Base-by-base conservation (phyloP, 1,139 yeast species). In the Meyerozyma sp. region DNA sequence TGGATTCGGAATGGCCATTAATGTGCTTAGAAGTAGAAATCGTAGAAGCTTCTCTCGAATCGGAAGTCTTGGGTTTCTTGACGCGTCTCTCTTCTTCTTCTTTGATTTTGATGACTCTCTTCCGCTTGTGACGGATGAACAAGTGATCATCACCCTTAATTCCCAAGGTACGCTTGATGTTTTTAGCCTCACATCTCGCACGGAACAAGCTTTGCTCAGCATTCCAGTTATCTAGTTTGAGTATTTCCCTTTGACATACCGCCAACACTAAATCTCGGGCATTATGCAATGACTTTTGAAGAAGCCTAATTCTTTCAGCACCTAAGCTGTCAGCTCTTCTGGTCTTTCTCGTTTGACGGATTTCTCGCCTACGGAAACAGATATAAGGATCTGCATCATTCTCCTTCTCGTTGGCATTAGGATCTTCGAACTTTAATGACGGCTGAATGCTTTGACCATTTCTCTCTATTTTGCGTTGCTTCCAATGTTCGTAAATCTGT, bases 301-400 rank as follows among this genome's bases (percentile, higher is more conserved):
- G 68, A 48, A 79, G 66, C 35, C 95, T 77, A 42, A 93, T 72
- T 52, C 93, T 80, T 61, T 91, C 97, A 8, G 93, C 86, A 51
- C 95, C 90, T 52, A 89, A 84, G 32, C 87, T 80, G 65, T 94
- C 99, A 0, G 97, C 89, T 52, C 98, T 79, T 62, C 99, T 81
- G 0, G 99, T 94, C 62, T 93, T 93, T 62, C 99, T 84, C 35
- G 95, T 95, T 61, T 88, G 97, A 51, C 98, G 81, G 53, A 90
- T 84, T 58, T 91, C 98, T 63, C 99, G 85, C 56, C 97, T 82
- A 58, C 99, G 80, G 70, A 94, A 93, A 68, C 97, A 89, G 39
- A 90, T 84, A 63, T 94, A 93, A 1, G 99, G 98, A 63, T 93
- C 98, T 48, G 79, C 81, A 57, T 93, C 98, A 53, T 79, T 79